These are phyloP conservation scores for Hymenoscyphus infarciens DNA, from an alignment of 2,329 filamentous ascomycete genomes.

Conservation along the genomic window DNA sequence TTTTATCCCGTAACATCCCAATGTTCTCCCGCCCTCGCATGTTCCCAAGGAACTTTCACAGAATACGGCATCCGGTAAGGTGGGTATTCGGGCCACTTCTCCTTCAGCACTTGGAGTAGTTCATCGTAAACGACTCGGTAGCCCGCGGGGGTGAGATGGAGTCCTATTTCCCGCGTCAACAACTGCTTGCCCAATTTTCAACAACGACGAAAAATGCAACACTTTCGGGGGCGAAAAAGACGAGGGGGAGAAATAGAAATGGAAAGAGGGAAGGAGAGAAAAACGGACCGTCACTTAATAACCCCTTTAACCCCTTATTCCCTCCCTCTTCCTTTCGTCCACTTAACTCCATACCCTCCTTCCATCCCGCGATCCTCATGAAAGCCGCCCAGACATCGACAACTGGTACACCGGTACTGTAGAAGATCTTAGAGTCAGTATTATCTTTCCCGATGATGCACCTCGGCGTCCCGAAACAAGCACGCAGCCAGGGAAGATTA, in stretches of 20 bases:
- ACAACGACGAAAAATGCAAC: conserved; percentile 13
- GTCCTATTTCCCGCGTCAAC: conserved; percentile 16
- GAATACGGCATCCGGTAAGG: conserved; percentile 26
- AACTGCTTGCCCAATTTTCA: not conserved
- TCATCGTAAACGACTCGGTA: conserved; percentile 28
- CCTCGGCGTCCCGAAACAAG: no score
- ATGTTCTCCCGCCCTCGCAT: conserved; percentile 17
- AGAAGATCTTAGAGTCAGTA: no score
- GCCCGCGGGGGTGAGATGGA: conserved; percentile 25
- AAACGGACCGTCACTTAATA: not conserved
- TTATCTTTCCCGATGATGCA: no score
- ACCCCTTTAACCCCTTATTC: not conserved
- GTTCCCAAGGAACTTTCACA: conserved; percentile 24
- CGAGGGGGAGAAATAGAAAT: conserved; percentile 22
- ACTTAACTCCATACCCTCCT: conserved; percentile 11
- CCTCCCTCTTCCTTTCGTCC: not conserved
- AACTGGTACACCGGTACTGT: conserved; percentile 47
- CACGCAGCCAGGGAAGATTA: no score
- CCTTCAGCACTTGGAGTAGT: conserved; percentile 20
- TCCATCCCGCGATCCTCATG: conserved; percentile 58
- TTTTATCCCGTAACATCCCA: conserved; percentile 20
- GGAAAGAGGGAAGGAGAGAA: not conserved
- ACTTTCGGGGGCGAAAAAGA: no score
- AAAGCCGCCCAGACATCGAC: conserved; percentile 77
- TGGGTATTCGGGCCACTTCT: conserved; percentile 25